Evolutionary conservation across 179 eudicot species (phyloP), one percentile per base, ranked within the genome.

Genomic region (Patellifolia procumbens): DNA sequence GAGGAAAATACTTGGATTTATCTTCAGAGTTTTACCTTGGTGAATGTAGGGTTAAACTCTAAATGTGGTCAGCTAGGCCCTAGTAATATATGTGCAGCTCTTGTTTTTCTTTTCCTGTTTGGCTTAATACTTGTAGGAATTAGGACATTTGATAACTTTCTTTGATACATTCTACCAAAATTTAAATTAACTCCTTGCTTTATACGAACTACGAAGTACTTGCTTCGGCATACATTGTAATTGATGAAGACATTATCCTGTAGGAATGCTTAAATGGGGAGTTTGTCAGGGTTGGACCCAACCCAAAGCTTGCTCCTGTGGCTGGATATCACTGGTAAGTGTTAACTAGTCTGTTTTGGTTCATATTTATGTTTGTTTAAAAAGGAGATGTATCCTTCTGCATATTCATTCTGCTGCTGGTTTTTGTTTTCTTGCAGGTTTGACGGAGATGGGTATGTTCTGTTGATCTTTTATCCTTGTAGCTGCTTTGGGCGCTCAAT

Each of bases 231-330:
- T 53, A 11, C 42, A 37, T 73, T 56, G 20, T 62, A 10, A 32
- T 39, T 51, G 32, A 62, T 55, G 7, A 4, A 20, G 5, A 26
- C 24, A 15, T 26, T 37, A 19, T 68, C 34, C 5, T 55, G 75
- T 89, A 95, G 99, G 97, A 91, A 52, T 95, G 98, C 83, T 80
- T 95, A 74, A 90, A 93, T 87, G 99, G 99, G 55, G 99, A 95
- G 78, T 93, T 95, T 80, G 97, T 95, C 63, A 83, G 98, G 81
- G 97, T 95, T 65, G 99, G 99, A 66, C 99, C 99, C 28, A 95
- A 95, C 78, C 91, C 98, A 10, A 95, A 93, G 89, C 88, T 87
- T 70, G 55, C 94, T 76, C 98, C 99, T 62, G 90, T 91, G 45
- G 99, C 99, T 63, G 99, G 92, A 70, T 93, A 95, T 81, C 99